These are phyloP conservation scores for Xylaria sp. DNA, from an alignment of 2,329 filamentous ascomycete species.

Conservation along the genomic window DNA sequence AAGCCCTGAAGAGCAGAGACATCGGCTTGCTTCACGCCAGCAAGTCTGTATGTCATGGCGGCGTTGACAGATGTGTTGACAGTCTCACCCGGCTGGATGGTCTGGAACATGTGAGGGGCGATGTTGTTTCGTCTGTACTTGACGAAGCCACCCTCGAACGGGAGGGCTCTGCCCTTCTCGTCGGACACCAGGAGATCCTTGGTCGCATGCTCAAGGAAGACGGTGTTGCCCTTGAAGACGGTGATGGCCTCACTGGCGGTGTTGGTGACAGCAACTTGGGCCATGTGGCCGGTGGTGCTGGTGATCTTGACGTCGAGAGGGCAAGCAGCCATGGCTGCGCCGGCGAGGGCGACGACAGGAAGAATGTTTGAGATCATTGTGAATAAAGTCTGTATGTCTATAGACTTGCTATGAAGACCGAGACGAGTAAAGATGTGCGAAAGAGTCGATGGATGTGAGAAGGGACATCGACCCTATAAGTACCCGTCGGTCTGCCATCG, in stretches of 20 bases:
- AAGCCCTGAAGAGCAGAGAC: conserved; percentile 21
- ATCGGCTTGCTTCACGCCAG: conserved; percentile 12
- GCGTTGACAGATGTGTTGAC: conserved; percentile 17
- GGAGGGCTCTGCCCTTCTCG: conserved; percentile 16
- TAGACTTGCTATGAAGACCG: neutral
- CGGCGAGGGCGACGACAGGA: conserved; percentile 18
- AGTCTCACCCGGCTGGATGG: conserved; percentile 21
- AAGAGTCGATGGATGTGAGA: neutral
- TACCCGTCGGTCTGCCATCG: conserved; percentile 8
- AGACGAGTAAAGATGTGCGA: neutral
- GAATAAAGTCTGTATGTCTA: neutral
- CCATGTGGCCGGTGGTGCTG: conserved; percentile 12
- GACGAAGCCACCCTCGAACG: conserved; percentile 19
- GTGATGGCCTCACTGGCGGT: conserved; percentile 19
- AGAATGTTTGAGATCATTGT: conserved; percentile 21
- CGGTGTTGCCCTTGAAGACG: conserved; percentile 22
- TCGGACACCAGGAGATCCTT: conserved; percentile 19
- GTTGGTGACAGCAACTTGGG: conserved; percentile 21
- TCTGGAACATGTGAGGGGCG: conserved; percentile 20
- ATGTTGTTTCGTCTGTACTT: conserved; percentile 16
- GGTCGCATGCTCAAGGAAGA: conserved; percentile 18
- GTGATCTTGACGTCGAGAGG: conserved; percentile 21
- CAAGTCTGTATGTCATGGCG: conserved; percentile 18
- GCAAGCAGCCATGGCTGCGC: conserved; percentile 22
- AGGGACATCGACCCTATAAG: conserved; percentile 6